Base-by-base conservation (phyloP, 306 rosid species). In the Sechiopsis laciniata region DNA sequence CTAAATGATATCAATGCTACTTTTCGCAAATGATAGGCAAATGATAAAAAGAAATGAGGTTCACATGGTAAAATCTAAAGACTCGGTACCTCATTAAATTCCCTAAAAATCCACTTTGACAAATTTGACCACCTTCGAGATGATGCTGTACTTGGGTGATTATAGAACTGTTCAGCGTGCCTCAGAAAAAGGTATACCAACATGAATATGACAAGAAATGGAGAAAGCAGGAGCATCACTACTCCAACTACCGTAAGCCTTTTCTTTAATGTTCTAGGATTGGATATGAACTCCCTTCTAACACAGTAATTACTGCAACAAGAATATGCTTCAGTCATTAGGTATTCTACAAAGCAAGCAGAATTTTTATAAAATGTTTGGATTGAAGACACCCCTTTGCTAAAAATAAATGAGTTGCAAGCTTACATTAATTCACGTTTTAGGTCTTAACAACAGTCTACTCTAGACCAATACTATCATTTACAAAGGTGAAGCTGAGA, bases 181-280 rank as follows among this genome's bases (percentile, higher is more conserved):
- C 96, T 85, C 78, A 94, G 81, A 84, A 94, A 94, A 83, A 91
- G 95, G 83, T 84, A 89, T 69, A 88, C 97, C 79, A 94, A 81
- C 99, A 94, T 89, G 86, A 94, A 94, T 75, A 94, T 94, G 85
- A 86, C 92, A 80, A 94, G 89, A 88, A 94, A 94, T 35, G 99
- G 99, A 10, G 99, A 94, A 71, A 94, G 95, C 50, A 94, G 85
- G 77, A 91, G 95, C 99, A 94, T 87, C 56, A 74, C 88, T 46
- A 91, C 71, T 74, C 97, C 99, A 62, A 94, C 97, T 46, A 88
- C 83, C 95, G 76, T 84, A 55, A n/a, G 91, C 84, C 99, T 87
- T 84, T 81, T 94, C 91, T 82, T 79, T 48, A 94, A 83, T 59
- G 96, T 68, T 76, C 71, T 85, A 52, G 99, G 95, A 82, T 94